Base-by-base conservation (phyloP, 805 yeast genomes). In the Pichia sporocuriosa region DNA sequence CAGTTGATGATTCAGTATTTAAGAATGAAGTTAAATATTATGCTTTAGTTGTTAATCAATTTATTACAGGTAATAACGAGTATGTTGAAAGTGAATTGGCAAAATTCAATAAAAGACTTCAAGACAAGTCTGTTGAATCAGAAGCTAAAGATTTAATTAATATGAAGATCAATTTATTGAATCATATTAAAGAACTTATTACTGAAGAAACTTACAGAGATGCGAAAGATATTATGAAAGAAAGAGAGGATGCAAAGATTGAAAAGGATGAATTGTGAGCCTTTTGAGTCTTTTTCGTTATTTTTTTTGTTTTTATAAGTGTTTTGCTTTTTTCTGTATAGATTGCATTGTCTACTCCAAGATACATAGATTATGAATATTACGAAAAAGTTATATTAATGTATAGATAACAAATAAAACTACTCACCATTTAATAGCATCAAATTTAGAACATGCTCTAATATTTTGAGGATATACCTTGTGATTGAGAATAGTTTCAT, bases 381-480 rank as follows among this genome's bases (percentile, higher is more conserved):
- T 28, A 20, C 12, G 4, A 32, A 22, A 19, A 16, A 24, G 4
- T 32, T 6, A 15, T 6, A 5, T 15, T 29, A 5, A n/a, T n/a
- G n/a, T n/a, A n/a, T n/a, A n/a, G n/a, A n/a, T n/a, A n/a, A n/a
- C 21, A 23, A 36, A 15, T 19, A 28, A 29, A 23, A 8, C n/a
- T 15, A 13, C 15, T 22, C 49, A 77, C 83, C 84, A 78, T 23
- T 67, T 69, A 20, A 79, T 64, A 23, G 76, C 65, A 51, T 67
- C 60, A 56, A 66, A 70, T 66, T 75, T 72, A 63, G 79, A 74
- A 6, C 70, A 69, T 25, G 70, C 67, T 60, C 97, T 66, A 43
- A 86, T 72, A 50, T 77, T 59, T 37, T 81, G 75, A 15, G 86
- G 80, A 73, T 84, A 80, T 3, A 87, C 88, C 45, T 71, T 73